Conservation (phyloP, 1,139 yeast genomes). For the Insectozyma bohioensis region DNA sequence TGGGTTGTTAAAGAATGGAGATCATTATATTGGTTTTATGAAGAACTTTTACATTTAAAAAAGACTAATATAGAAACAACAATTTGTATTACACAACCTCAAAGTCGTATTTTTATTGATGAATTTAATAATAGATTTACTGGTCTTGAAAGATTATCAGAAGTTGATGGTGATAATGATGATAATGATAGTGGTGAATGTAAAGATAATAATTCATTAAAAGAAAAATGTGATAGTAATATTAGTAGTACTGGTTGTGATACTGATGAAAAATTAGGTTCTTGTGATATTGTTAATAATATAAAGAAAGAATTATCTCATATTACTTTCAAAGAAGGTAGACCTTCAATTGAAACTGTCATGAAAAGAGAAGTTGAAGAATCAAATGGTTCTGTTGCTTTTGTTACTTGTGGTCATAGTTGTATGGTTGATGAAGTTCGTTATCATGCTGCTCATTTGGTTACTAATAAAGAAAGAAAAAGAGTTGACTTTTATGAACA, state of each 20-base stretch:
- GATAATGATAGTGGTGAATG: not conserved
- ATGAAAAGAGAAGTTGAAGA: conserved; percentile 29
- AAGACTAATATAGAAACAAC: conserved; percentile 27
- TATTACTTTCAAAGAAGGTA: conserved; percentile 30
- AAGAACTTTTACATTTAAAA: conserved; percentile 28
- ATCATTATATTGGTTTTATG: conserved; percentile 34
- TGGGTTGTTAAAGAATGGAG: conserved; percentile 31
- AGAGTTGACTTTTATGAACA: conserved; percentile 40
- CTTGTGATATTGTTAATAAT: conserved; percentile 3
- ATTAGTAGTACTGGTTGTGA: not conserved
- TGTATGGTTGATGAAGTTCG: conserved; percentile 52
- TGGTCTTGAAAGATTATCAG: conserved; percentile 2
- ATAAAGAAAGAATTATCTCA: conserved; percentile 26
- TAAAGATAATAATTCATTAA: no score
- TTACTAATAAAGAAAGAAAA: conserved; percentile 24
- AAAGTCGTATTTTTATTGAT: conserved; percentile 5
- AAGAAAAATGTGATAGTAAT: no score
- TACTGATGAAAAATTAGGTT: not conserved
- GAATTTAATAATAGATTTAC: conserved; percentile 5
- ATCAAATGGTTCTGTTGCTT: conserved; percentile 36
- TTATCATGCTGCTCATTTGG: conserved; percentile 27
- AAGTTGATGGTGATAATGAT: not conserved
- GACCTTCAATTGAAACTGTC: conserved; percentile 31
- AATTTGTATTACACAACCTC: conserved; percentile 34
- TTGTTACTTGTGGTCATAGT: conserved; percentile 56